A percentile compares a stretch with the other conserved stretches of the same genome.
Conservation (phyloP, 345 rosid genomes). For the Acer negundo region DNA sequence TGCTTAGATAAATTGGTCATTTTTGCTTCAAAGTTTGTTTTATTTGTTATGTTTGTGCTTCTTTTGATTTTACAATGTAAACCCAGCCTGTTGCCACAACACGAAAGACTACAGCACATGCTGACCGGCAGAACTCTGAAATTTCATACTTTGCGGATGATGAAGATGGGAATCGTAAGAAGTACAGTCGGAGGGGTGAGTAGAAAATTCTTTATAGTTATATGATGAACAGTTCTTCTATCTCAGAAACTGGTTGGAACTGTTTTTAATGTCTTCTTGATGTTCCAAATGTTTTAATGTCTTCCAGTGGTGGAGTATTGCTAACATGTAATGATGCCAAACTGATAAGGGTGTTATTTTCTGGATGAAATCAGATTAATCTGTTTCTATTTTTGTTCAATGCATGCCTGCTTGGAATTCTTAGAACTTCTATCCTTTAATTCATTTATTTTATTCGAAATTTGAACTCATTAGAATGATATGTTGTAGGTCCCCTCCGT, state of each 20-base stretch:
- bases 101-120: slow-evolving; percentile 67
- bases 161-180: slow-evolving; percentile 83
- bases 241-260: neutral
- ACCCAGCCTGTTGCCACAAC: slow-evolving; percentile 83
- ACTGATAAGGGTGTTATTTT: neutral
- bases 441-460: neutral
- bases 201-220: slow-evolving; percentile 8
- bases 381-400: slow-evolving; percentile 5
- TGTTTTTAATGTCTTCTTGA: neutral
- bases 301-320: neutral
- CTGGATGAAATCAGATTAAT: neutral
- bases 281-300: neutral
- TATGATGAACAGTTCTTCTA: neutral
- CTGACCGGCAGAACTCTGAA: slow-evolving; percentile 84
- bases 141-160: slow-evolving; percentile 83
- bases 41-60: slow-evolving; percentile 11
- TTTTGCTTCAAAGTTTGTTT: slow-evolving; percentile 6
- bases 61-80: slow-evolving; percentile 24
- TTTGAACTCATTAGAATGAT: slow-evolving; percentile 11
- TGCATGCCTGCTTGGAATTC: neutral
- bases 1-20: slow-evolving; percentile 9
- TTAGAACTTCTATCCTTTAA: neutral
- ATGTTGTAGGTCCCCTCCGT: slow-evolving; percentile 71
- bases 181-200: slow-evolving; percentile 90
- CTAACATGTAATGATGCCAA: slow-evolving; percentile 2